Evolutionary conservation across 1,139 yeast genomes (phyloP).

Genomic region (Saccharomycopsis phalli): DNA sequence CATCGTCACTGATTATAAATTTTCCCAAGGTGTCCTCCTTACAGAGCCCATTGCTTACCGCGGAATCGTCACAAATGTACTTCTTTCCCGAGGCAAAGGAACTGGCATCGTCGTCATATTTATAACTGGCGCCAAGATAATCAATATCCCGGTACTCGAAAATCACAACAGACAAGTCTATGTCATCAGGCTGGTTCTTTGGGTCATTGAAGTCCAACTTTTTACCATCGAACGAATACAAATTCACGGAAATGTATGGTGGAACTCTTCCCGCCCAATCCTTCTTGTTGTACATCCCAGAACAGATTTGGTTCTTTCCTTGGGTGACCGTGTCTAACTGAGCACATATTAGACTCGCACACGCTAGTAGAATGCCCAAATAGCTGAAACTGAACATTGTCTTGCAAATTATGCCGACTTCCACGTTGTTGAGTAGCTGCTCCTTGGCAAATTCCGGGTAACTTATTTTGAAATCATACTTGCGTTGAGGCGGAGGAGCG

Average conservation of each 20-base stretch:
- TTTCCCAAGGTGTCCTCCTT: conserved; percentile 44
- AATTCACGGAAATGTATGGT: conserved; percentile 51
- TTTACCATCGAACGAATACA: conserved; percentile 33
- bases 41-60: conserved; percentile 57
- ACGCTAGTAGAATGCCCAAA: too few species aligned
- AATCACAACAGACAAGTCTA: conserved; percentile 55
- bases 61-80: conserved; percentile 68
- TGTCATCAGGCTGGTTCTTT: conserved; percentile 27
- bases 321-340: conserved; percentile 43
- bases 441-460: too few species aligned
- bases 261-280: conserved; percentile 78
- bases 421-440: too few species aligned
- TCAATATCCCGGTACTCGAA: conserved; percentile 78
- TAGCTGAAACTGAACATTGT: too few species aligned
- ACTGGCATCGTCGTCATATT: conserved; percentile 24
- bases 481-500: too few species aligned
- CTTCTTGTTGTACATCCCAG: conserved; percentile 80
- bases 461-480: too few species aligned
- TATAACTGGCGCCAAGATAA: conserved; percentile 47
- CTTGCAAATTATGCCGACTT: too few species aligned
- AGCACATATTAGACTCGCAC: too few species aligned
- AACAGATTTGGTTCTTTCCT: conserved; percentile 56
- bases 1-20: conserved; percentile 43
- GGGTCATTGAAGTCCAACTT: conserved; percentile 28
- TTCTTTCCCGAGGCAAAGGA: conserved; percentile 28